Conservation (phyloP, 345 rosid genomes). For the Draba incana region DNA sequence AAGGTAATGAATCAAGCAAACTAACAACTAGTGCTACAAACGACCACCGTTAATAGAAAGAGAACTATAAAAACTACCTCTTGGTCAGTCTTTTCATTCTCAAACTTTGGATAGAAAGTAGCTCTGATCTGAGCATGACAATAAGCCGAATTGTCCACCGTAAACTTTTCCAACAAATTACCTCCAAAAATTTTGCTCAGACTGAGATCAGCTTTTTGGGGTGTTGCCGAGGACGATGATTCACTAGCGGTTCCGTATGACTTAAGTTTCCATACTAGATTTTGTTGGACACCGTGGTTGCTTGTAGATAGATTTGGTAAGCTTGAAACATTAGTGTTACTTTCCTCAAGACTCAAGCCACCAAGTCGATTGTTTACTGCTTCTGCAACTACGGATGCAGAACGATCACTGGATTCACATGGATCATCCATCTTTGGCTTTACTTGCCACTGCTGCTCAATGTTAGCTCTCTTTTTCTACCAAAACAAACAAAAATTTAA, state of each 20-base stretch:
- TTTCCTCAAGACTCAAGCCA: slow-evolving; percentile 55
- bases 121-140: slow-evolving; percentile 85
- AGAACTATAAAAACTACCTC: slow-evolving; percentile 54
- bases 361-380: slow-evolving; percentile 48
- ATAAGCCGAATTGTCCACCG: slow-evolving; percentile 66
- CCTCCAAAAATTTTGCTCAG: slow-evolving; percentile 57
- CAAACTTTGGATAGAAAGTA: slow-evolving; percentile 95
- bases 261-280: slow-evolving; percentile 56
- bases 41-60: not conserved
- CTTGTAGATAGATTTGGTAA: slow-evolving; percentile 31
- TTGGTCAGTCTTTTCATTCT: slow-evolving; percentile 97
- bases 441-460: slow-evolving; percentile 46
- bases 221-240: not conserved
- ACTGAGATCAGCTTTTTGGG: slow-evolving; percentile 35
- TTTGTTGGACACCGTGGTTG: slow-evolving; percentile 41
- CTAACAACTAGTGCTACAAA: slow-evolving; percentile 4
- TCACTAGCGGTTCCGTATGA: too few species aligned
- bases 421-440: slow-evolving; percentile 33
- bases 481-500: slow-evolving; percentile 8
- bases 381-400: slow-evolving; percentile 42
- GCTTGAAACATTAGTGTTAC: slow-evolving; percentile 30
- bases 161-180: slow-evolving; percentile 58
- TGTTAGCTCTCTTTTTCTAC: slow-evolving; percentile 45
- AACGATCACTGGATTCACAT: slow-evolving; percentile 37
- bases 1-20: slow-evolving; percentile 8